Percentiles rank a stretch among this genome's conserved stretches.
Evolutionary conservation across 345 rosid genomes (phyloP).

Genomic region (Microcos paniculata): DNA sequence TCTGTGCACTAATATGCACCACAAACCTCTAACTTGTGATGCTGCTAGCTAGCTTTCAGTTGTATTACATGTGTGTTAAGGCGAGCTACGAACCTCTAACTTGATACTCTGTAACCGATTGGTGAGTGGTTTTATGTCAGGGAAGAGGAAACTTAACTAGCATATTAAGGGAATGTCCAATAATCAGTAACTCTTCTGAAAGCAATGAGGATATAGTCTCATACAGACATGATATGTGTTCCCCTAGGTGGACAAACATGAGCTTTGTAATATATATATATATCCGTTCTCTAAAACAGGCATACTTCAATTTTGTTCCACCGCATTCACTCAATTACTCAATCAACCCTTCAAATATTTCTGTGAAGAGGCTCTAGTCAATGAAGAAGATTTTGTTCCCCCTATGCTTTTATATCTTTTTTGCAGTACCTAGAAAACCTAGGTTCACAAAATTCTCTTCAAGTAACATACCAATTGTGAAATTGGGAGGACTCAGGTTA

Average conservation of each 20-base stretch:
- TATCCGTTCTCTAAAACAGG: neutral
- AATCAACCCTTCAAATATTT: neutral
- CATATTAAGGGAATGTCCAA: neutral
- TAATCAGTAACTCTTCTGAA: neutral
- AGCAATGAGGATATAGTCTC: neutral
- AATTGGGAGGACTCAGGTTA: neutral
- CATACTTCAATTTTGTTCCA: neutral
- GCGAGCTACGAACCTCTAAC: neutral
- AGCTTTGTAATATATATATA: neutral
- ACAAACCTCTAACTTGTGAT: neutral
- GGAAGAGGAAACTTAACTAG: neutral
- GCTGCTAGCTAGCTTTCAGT: neutral
- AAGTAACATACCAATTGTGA: neutral
- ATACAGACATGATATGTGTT: neutral
- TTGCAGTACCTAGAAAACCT: neutral
- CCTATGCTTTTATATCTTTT: neutral
- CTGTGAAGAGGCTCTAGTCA: neutral
- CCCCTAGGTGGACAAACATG: neutral
- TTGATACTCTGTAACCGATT: neutral
- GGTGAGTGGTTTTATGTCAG: neutral
- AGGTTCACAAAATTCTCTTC: neutral
- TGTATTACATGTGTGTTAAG: neutral
- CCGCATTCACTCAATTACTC: neutral
- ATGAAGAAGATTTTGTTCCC: neutral
- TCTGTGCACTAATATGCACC: neutral